Base-by-base conservation (phyloP, 805 yeast species). In the Metschnikowia lachancei region DNA sequence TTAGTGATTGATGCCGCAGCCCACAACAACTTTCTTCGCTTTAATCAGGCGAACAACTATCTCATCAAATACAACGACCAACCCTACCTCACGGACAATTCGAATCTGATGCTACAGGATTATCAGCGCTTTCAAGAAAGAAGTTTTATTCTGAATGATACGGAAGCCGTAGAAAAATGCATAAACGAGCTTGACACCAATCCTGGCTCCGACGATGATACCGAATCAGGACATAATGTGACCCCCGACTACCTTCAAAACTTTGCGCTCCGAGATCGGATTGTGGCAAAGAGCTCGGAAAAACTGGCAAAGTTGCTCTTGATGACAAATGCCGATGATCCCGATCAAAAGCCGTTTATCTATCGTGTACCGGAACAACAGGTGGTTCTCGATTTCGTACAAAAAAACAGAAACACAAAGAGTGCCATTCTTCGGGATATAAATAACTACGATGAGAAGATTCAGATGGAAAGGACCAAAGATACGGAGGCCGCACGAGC, bases 331-430 rank as follows among this genome's bases (percentile, higher is more conserved):
- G 51, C 50, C 10, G 49, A 36, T 55, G 61, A 34, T 48, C 60
- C 26, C 40, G 60, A 50, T 43, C 47, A 36, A 59, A 65, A 68
- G 29, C 74, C 79, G 30, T 73, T 78, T 30, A 72, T 87, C 0
- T 84, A 82, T 63, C 68, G 84, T 46, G 62, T 88, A 4, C 86
- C 88, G 1, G 94, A 85, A 52, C 74, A 75, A 36, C 82, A 85
- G 56, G 74, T 88, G 5, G 64, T 85, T 35, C 64, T 87, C 28
- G 92, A 87, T 61, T 89, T 89, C 58, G 61, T 84, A 29, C 76
- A 18, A 19, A 26, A 34, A 18, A 41, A 17, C 28, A 75, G 58
- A 61, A 59, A 49, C 56, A 26, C 30, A 51, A 51, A 55, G 31
- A 41, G 47, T 36, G 49, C 32, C 28, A 56, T 64, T 17, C 36